Percentiles rank a stretch among this genome's conserved stretches.
These are phyloP conservation scores for Fistulifera solaris DNA, from an alignment of 108 stramenopile genomes.

Conservation along the genomic window DNA sequence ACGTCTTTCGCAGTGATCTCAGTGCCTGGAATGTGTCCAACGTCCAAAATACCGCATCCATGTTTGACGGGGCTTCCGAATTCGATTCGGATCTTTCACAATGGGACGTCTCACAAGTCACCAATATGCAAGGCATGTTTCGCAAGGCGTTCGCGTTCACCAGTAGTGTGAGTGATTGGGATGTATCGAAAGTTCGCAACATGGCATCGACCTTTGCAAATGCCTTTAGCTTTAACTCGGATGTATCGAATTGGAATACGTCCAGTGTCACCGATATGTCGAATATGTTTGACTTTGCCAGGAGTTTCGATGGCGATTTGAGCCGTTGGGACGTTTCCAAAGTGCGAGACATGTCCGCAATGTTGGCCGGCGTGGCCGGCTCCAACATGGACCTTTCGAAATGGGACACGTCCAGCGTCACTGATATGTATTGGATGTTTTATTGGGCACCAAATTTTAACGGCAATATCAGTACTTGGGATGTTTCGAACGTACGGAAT, in stretches of 20 bases:
- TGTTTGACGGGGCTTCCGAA: conserved; percentile 19
- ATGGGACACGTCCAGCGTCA: conserved; percentile 3
- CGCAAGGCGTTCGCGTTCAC: conserved; percentile 21
- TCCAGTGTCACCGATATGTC: conserved; percentile 7
- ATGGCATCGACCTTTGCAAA: not conserved
- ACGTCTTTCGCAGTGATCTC: conserved; percentile 18
- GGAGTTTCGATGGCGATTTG: conserved; percentile 17
- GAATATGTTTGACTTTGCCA: conserved; percentile 20
- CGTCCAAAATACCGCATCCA: conserved; percentile 22
- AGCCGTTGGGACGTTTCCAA: conserved; percentile 2
- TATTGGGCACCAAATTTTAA: not conserved
- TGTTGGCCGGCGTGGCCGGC: conserved; percentile 19
- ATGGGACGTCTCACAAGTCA: conserved; percentile 1
- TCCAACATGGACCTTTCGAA: conserved; percentile 12
- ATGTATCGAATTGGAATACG: conserved; percentile 1
- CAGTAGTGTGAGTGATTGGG: not conserved
- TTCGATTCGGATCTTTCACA: conserved; percentile 5
- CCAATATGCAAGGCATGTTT: conserved; percentile 14
- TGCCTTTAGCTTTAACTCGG: not conserved
- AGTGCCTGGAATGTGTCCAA: conserved; percentile 21
- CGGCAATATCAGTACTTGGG: conserved; percentile 2
- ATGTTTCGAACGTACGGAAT: conserved; percentile 13
- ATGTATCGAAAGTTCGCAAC: conserved; percentile 3
- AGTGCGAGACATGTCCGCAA: conserved; percentile 14
- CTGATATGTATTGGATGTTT: not conserved